Percentiles rank a stretch among this genome's conserved stretches.
Conservation (phyloP, 805 yeast genomes). For the Yamadazyma laniorum region DNA sequence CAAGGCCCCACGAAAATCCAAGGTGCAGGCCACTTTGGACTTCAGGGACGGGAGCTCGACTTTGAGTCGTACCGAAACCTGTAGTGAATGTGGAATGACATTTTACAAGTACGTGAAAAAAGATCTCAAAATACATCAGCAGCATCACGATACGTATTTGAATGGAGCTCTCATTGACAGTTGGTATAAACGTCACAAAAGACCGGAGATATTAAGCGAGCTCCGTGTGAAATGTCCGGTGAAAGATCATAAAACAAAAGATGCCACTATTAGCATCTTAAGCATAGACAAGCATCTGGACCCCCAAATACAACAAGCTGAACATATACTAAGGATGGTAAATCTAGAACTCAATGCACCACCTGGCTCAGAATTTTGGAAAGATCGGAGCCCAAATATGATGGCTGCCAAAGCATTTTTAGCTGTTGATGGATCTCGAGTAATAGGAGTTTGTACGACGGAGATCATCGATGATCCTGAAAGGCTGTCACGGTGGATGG, state of each 20-base stretch:
- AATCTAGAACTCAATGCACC: constrained; percentile 63
- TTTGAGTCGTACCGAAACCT: constrained; percentile 24
- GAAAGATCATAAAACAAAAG: background rate
- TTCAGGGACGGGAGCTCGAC: constrained; percentile 10
- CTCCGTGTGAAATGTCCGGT: background rate
- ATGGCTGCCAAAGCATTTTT: constrained; percentile 42
- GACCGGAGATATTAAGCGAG: background rate
- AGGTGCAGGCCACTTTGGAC: constrained; percentile 19
- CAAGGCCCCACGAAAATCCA: constrained; percentile 5
- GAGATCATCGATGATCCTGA: constrained; percentile 36
- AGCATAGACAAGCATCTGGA: constrained; percentile 22
- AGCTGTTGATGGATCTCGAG: constrained; percentile 43
- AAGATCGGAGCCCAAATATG: constrained; percentile 1
- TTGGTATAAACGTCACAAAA: constrained; percentile 32
- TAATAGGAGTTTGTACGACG: constrained; percentile 57
- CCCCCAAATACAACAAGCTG: constrained; percentile 25
- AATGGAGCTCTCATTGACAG: constrained; percentile 51
- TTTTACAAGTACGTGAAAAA: constrained; percentile 38
- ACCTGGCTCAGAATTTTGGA: constrained; percentile 33
- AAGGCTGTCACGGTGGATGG: constrained; percentile 57
- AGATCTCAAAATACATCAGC: constrained; percentile 49
- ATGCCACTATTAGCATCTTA: constrained; percentile 16
- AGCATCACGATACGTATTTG: constrained; percentile 49
- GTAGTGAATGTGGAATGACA: constrained; percentile 55
- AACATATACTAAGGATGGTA: constrained; percentile 46